Conservation (phyloP, 116 monocot species). For the Trichopus zeylanicus region DNA sequence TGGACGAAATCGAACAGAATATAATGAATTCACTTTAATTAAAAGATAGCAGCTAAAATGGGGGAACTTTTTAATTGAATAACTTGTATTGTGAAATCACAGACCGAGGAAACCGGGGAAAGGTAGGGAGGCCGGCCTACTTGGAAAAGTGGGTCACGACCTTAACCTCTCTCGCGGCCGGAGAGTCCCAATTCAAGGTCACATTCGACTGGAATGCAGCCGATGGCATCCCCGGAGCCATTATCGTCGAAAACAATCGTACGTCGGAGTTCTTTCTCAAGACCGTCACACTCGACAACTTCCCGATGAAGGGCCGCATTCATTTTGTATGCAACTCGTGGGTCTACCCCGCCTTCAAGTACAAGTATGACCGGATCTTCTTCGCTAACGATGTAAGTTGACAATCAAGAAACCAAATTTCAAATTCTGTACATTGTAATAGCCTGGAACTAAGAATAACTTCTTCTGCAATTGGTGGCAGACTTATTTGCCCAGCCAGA, state of each 20-base stretch:
- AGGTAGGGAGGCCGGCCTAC: conserved; percentile 7
- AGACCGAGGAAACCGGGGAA: conserved; percentile 12
- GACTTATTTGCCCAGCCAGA: conserved; percentile 25
- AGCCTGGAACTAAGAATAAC: too few species aligned
- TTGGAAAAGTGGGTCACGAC: conserved; percentile 19
- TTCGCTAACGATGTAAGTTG: too few species aligned
- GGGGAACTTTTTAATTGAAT: too few species aligned
- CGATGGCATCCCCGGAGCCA: conserved; percentile 19
- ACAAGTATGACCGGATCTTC: background rate
- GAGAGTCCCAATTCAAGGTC: conserved; percentile 14
- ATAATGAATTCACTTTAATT: too few species aligned
- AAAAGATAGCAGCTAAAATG: too few species aligned
- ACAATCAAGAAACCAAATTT: too few species aligned
- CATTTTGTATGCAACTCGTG: conserved; percentile 46
- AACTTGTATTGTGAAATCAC: too few species aligned
- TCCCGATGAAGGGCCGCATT: conserved; percentile 15
- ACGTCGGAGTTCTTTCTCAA: conserved; percentile 40
- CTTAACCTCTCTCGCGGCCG: conserved; percentile 2
- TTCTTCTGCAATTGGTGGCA: too few species aligned
- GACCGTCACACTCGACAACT: conserved; percentile 24
- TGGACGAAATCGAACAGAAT: too few species aligned
- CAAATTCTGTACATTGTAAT: too few species aligned
- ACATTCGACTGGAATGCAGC: conserved; percentile 22
- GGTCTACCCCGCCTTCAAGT: conserved; percentile 31
- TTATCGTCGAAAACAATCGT: too few species aligned